Conservation (phyloP, 441 rosid genomes). For the Erodium texanum region DNA sequence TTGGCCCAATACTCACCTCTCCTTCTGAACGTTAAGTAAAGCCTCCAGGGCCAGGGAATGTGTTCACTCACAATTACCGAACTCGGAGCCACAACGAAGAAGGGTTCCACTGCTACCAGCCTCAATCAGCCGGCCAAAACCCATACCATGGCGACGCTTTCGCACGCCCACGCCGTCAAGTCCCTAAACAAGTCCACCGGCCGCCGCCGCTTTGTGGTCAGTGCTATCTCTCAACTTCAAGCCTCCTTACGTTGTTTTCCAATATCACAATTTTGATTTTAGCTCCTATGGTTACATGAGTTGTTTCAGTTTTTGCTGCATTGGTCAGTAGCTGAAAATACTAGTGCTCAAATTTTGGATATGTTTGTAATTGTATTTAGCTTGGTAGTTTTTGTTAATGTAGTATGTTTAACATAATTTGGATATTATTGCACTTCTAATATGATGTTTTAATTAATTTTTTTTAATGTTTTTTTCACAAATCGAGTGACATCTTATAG, state of each 20-base stretch:
- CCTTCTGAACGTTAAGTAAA: no score
- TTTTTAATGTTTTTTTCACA: no score
- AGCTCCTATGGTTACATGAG: background rate
- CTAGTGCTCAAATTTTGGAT: background rate
- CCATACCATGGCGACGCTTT: slow-evolving; percentile 53
- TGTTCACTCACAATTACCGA: no score
- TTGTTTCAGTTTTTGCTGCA: background rate
- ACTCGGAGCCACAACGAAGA: no score
- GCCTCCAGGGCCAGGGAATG: no score
- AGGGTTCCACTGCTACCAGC: no score
- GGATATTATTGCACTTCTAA: background rate
- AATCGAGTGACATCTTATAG: no score
- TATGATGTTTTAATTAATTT: background rate
- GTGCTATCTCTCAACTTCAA: slow-evolving; percentile 12
- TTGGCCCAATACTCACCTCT: no score
- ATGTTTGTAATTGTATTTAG: background rate
- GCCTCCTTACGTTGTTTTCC: background rate
- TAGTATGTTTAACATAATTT: background rate
- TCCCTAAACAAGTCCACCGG: slow-evolving; percentile 75
- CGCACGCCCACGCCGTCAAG: slow-evolving; percentile 72
- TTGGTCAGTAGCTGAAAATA: background rate
- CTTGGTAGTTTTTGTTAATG: background rate
- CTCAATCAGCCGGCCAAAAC: no score
- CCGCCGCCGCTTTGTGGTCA: slow-evolving; percentile 68
- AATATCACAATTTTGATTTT: background rate